phyloP scores from a whole-genome alignment of 1,284 basidiomycete species.

The Ganoderma lingzhi region DNA sequence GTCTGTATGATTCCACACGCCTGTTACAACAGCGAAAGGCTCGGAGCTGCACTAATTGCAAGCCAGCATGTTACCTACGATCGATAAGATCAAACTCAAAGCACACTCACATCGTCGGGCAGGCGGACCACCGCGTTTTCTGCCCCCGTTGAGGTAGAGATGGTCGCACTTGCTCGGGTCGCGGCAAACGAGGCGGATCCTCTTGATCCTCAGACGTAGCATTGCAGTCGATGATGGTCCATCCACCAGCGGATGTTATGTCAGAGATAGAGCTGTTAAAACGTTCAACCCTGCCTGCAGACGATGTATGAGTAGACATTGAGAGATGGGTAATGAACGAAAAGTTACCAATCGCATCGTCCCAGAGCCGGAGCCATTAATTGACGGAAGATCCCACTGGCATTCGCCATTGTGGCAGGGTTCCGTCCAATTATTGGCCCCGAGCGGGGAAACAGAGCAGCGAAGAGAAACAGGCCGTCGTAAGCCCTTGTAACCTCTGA shows the following conservation, averaged over 20 bases:
- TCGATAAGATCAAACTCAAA: background rate
- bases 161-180: conserved; percentile 50
- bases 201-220: conserved; percentile 47
- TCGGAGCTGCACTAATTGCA: conserved; percentile 48
- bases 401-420: too few relatives aligned
- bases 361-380: too few relatives aligned
- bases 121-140: conserved; percentile 58
- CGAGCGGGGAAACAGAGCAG: too few relatives aligned
- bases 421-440: too few relatives aligned
- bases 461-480: too few relatives aligned
- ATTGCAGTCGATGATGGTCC: conserved; percentile 57
- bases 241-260: conserved; percentile 60
- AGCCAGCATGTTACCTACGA: background rate
- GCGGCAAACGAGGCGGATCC: conserved; percentile 54
- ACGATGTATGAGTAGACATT: conserved; percentile 16
- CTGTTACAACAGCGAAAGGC: conserved; percentile 57
- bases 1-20: conserved; percentile 45
- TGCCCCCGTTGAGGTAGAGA: conserved; percentile 52
- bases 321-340: background rate
- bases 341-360: conserved; percentile 1
- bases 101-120: conserved; percentile 36
- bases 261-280: conserved; percentile 56
- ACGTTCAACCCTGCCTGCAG: conserved; percentile 41
- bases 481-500: too few relatives aligned
- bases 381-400: too few relatives aligned